Evolutionary conservation across 1,284 basidiomycete genomes (phyloP).

Genomic region (Cryptococcus maquisensis): DNA sequence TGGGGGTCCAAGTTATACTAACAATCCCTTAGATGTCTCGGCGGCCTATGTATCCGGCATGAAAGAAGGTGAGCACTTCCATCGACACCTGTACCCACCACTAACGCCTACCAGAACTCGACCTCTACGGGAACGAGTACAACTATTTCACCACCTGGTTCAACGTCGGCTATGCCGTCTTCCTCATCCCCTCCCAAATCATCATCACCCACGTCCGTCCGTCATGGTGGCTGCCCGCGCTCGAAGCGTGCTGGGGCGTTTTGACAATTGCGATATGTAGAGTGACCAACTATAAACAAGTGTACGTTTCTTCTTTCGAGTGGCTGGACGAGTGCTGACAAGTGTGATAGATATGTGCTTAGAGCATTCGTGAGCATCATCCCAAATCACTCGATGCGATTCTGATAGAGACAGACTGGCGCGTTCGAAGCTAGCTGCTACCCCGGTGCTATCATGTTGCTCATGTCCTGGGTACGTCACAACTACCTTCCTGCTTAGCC

Average conservation of each 20-base stretch:
- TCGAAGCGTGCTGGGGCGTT: conserved; percentile 33
- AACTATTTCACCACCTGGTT: conserved; percentile 51
- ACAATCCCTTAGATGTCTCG: conserved; percentile 8
- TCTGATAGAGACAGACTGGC: conserved; percentile 17
- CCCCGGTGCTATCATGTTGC: conserved; percentile 29
- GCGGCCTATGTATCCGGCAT: conserved; percentile 64
- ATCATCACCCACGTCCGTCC: conserved; percentile 34
- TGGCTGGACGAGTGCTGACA: background rate
- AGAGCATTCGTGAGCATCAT: conserved; percentile 15
- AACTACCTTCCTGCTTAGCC: background rate
- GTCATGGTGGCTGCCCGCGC: conserved; percentile 20
- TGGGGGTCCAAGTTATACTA: background rate
- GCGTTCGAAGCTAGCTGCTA: conserved; percentile 30
- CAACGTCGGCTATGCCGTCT: conserved; percentile 21
- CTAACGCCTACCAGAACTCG: conserved; percentile 51
- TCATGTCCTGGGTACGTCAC: conserved; percentile 24
- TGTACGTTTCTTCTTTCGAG: conserved; percentile 11
- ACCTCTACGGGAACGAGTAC: conserved; percentile 65
- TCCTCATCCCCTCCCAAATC: conserved; percentile 38
- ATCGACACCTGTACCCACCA: background rate
- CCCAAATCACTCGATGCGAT: background rate
- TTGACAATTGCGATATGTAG: conserved; percentile 27
- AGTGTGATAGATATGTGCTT: conserved; percentile 9
- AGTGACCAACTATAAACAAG: conserved; percentile 23
- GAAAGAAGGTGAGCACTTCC: conserved; percentile 56